These are phyloP conservation scores for Pezicula rhizophila DNA, from an alignment of 2,329 filamentous ascomycete species.

Conservation along the genomic window DNA sequence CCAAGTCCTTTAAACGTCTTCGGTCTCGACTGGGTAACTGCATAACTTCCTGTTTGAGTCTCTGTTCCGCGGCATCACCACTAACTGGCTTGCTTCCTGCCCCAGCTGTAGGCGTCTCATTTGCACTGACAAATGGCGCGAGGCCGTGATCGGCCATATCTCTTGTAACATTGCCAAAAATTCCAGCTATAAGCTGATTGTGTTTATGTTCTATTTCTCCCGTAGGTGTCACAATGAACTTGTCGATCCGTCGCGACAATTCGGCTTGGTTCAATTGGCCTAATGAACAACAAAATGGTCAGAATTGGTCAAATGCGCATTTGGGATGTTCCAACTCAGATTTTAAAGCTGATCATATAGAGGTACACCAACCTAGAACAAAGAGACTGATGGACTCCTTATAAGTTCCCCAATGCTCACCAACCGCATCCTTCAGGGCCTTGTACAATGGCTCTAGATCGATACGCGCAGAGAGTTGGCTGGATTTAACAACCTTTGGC, in stretches of 20 bases:
- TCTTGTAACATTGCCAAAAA: slow-evolving; percentile 63
- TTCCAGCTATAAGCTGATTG: slow-evolving; percentile 61
- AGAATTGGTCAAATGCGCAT: slow-evolving; percentile 16
- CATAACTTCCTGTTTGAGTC: slow-evolving; percentile 65
- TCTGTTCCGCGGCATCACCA: slow-evolving; percentile 59
- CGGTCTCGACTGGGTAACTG: slow-evolving; percentile 61
- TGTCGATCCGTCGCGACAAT: slow-evolving; percentile 52
- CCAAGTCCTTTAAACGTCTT: slow-evolving; percentile 60
- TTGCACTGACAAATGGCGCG: slow-evolving; percentile 66
- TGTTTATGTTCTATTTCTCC: slow-evolving; percentile 57
- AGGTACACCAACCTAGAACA: slow-evolving; percentile 47
- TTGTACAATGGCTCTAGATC: slow-evolving; percentile 61
- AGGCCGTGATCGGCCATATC: slow-evolving; percentile 63
- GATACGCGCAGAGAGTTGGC: slow-evolving; percentile 59
- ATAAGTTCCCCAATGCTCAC: slow-evolving; percentile 58
- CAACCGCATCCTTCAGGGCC: slow-evolving; percentile 54
- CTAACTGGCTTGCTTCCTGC: slow-evolving; percentile 55
- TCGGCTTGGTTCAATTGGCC: slow-evolving; percentile 59
- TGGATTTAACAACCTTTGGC: slow-evolving; percentile 46
- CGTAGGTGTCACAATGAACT: slow-evolving; percentile 46
- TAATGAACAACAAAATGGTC: slow-evolving; percentile 28
- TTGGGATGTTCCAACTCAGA: not conserved
- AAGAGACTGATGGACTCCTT: slow-evolving; percentile 59
- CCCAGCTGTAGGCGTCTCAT: slow-evolving; percentile 56
- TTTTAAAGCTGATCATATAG: not conserved